A percentile compares a stretch with the other conserved stretches of the same genome.
Evolutionary conservation across 2,329 filamentous ascomycete species (phyloP).

Genomic region (Fusarium citri): DNA sequence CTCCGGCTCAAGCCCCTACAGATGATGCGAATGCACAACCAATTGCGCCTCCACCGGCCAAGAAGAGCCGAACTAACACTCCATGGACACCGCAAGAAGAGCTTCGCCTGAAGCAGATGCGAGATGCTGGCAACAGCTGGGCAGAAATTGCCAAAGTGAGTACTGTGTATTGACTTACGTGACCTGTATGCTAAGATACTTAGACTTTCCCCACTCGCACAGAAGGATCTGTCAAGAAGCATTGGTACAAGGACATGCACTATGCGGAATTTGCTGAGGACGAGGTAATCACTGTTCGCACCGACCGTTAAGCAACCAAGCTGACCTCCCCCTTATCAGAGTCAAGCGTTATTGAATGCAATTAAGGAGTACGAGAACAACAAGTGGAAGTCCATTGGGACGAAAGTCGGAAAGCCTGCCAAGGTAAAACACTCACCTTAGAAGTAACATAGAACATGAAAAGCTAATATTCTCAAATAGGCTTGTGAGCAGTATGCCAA

Average conservation of each 20-base stretch:
- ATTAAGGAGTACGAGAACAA: conserved; percentile 99
- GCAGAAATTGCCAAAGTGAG: conserved; percentile 99
- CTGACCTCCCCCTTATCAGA: conserved; percentile 60
- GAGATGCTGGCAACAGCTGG: conserved; percentile 94
- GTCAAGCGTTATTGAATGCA: conserved; percentile 83
- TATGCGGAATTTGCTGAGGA: conserved; percentile 98
- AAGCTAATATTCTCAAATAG: conserved; percentile 35
- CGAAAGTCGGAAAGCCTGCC: conserved; percentile 96
- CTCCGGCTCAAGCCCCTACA: conserved; percentile 46
- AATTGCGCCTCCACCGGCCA: conserved; percentile 68
- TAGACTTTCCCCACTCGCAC: conserved; percentile 93
- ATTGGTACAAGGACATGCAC: conserved; percentile 99
- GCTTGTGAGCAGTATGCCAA: conserved; percentile 86
- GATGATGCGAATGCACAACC: conserved; percentile 50
- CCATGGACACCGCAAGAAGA: conserved; percentile 98
- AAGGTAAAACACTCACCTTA: conserved; percentile 64
- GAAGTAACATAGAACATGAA: not conserved
- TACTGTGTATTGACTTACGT: conserved; percentile 10
- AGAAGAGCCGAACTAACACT: conserved; percentile 98
- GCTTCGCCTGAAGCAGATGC: conserved; percentile 90
- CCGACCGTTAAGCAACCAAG: conserved; percentile 23
- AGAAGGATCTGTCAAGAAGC: conserved; percentile 98
- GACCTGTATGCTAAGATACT: conserved; percentile 6
- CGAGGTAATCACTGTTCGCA: conserved; percentile 72
- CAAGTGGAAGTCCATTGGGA: conserved; percentile 97